phyloP scores from a whole-genome alignment of 2,329 filamentous ascomycete species.

The Aspergillus nomiae region DNA sequence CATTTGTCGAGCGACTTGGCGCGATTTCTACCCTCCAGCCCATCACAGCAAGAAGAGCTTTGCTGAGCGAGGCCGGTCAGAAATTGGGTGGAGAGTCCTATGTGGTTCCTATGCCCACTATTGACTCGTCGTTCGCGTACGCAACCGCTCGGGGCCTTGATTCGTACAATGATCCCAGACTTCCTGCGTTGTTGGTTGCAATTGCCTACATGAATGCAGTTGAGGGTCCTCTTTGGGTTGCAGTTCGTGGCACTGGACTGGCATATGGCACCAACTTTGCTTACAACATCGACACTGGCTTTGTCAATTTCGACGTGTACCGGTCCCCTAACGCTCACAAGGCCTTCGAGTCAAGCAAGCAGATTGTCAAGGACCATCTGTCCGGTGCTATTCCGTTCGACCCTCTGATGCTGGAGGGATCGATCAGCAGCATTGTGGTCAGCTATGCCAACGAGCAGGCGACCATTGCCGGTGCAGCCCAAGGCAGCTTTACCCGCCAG shows the following conservation, averaged over 20 bases:
- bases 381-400: conserved; percentile 73
- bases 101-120: conserved; percentile 85
- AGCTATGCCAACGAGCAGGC: conserved; percentile 84
- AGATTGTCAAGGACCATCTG: conserved; percentile 73
- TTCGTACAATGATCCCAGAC: conserved; percentile 72
- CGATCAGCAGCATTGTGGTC: conserved; percentile 86
- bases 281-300: conserved; percentile 75
- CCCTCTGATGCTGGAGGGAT: conserved; percentile 80
- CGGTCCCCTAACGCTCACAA: conserved; percentile 86
- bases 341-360: conserved; percentile 75
- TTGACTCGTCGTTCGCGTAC: conserved; percentile 88
- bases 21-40: conserved; percentile 62
- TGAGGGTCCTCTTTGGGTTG: conserved; percentile 92
- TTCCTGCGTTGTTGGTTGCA: conserved; percentile 85
- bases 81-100: conserved; percentile 74
- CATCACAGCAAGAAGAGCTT: conserved; percentile 67
- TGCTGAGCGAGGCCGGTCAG: conserved; percentile 75
- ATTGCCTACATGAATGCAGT: conserved; percentile 89
- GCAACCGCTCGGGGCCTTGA: conserved; percentile 73
- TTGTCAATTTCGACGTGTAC: conserved; percentile 83
- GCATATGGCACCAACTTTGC: conserved; percentile 86
- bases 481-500: conserved; percentile 78
- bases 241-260: conserved; percentile 87
- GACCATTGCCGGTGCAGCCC: conserved; percentile 79
- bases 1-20: conserved; percentile 58